These are phyloP conservation scores for Clitocybe nebularis DNA, from an alignment of 1,284 basidiomycete genomes.

Conservation along the genomic window DNA sequence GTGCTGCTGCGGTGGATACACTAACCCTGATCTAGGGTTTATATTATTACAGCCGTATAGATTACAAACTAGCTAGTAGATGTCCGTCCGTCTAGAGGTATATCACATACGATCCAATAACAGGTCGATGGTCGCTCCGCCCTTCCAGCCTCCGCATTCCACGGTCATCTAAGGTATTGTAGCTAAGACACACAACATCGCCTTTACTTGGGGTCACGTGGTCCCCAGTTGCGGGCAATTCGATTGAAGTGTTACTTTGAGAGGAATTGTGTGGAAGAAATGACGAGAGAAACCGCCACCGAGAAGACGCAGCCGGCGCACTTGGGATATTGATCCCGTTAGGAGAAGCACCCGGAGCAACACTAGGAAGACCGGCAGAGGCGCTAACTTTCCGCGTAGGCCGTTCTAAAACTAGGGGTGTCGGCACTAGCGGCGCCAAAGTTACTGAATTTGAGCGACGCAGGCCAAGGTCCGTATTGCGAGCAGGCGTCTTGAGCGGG, in stretches of 20 bases:
- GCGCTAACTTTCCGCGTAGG: slow-evolving; percentile 13
- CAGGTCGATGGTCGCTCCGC: slow-evolving; percentile 76
- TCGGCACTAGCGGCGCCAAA: neutral
- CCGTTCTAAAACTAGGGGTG: neutral
- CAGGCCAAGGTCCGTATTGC: slow-evolving; percentile 9
- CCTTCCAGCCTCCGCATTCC: slow-evolving; percentile 74
- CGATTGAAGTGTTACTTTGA: slow-evolving; percentile 21
- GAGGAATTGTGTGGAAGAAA: slow-evolving; percentile 38
- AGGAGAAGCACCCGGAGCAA: neutral
- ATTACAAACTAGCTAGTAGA: neutral
- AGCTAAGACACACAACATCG: slow-evolving; percentile 65
- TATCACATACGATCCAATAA: slow-evolving; percentile 69
- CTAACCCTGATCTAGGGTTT: slow-evolving; percentile 18
- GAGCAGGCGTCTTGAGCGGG: slow-evolving; percentile 8
- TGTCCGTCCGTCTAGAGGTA: slow-evolving; percentile 33
- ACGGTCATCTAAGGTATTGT: slow-evolving; percentile 71
- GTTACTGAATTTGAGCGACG: slow-evolving; percentile 14
- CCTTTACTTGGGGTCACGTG: slow-evolving; percentile 40
- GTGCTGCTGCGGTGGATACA: slow-evolving; percentile 1
- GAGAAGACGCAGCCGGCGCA: slow-evolving; percentile 25
- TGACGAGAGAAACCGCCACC: slow-evolving; percentile 58
- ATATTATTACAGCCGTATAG: no score
- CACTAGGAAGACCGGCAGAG: slow-evolving; percentile 8
- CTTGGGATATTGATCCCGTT: neutral
- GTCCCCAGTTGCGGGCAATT: slow-evolving; percentile 24